Evolutionary conservation across 1,139 yeast genomes (phyloP).

Genomic region (Geotrichum fermentans): DNA sequence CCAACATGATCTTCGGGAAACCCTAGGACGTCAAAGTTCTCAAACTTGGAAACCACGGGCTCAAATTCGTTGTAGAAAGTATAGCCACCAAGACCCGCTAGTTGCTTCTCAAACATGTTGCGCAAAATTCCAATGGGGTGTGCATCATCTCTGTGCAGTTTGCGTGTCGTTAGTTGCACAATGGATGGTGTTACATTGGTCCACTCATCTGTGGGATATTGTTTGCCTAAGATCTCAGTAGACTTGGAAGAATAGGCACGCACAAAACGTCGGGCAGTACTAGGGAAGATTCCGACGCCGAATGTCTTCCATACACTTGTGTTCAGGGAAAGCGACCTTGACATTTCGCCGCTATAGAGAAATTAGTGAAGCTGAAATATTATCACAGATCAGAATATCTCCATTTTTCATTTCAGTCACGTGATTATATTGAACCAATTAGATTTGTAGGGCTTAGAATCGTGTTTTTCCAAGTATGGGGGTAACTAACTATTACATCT

Average conservation of each 20-base stretch:
- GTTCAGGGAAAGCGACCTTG: too few relatives aligned
- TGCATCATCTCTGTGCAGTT: slow-evolving; percentile 63
- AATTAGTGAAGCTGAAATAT: too few relatives aligned
- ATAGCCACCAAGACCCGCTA: slow-evolving; percentile 58
- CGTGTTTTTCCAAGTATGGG: too few relatives aligned
- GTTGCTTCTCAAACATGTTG: slow-evolving; percentile 62
- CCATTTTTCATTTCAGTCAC: too few relatives aligned
- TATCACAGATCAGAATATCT: too few relatives aligned
- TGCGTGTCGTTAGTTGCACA: slow-evolving; percentile 60
- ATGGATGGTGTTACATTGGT: slow-evolving; percentile 83
- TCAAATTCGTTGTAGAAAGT: slow-evolving; percentile 75
- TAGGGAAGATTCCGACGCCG: not conserved
- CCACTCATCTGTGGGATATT: slow-evolving; percentile 65
- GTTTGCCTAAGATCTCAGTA: slow-evolving; percentile 44
- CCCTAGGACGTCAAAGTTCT: slow-evolving; percentile 87
- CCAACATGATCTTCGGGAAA: slow-evolving; percentile 94
- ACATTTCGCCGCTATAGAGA: too few relatives aligned
- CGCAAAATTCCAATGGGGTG: slow-evolving; percentile 91
- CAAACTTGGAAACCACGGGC: slow-evolving; percentile 76
- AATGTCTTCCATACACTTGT: not conserved
- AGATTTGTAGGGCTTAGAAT: too few relatives aligned
- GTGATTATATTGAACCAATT: too few relatives aligned
- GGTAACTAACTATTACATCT: too few relatives aligned
- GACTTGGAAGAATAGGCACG: not conserved
- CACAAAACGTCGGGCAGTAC: not conserved